A percentile compares a stretch with the other conserved stretches of the same genome.
Conservation (phyloP, 768 basidiomycete species). For the Sporobolomyces pararoseus region DNA sequence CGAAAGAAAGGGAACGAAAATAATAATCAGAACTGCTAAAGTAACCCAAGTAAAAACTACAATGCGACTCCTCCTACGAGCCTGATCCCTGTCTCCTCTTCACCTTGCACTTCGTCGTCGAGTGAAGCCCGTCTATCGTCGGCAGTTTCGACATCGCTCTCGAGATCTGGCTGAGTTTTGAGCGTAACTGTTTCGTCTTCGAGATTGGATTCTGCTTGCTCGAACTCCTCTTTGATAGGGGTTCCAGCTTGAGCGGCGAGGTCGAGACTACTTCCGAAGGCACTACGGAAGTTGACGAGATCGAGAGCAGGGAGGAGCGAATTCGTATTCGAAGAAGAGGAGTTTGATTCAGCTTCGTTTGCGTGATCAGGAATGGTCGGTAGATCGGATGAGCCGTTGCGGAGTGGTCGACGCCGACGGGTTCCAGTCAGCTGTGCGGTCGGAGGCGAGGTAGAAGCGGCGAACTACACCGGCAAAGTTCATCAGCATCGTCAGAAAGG, state of each 20-base stretch:
- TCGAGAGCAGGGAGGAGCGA: slow-evolving; percentile 14
- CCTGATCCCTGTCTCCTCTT: slow-evolving; percentile 1
- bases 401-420: slow-evolving; percentile 10
- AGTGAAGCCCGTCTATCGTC: too few relatives aligned
- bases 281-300: slow-evolving; percentile 19
- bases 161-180: not conserved
- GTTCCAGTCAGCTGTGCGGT: not conserved
- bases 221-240: not conserved
- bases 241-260: not conserved
- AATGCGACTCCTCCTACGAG: slow-evolving; percentile 6
- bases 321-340: not conserved
- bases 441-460: slow-evolving; percentile 7
- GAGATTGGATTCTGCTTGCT: not conserved
- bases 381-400: slow-evolving; percentile 2
- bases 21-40: not conserved
- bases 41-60: not conserved
- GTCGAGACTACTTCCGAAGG: slow-evolving; percentile 19
- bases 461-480: not conserved
- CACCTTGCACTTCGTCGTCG: not conserved
- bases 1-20: not conserved
- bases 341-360: not conserved
- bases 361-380: slow-evolving; percentile 3
- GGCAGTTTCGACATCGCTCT: not conserved
- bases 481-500: too few relatives aligned
- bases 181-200: slow-evolving; percentile 7